Conservation (phyloP, 1,139 yeast genomes). For the Lizanozyma gosingica region DNA sequence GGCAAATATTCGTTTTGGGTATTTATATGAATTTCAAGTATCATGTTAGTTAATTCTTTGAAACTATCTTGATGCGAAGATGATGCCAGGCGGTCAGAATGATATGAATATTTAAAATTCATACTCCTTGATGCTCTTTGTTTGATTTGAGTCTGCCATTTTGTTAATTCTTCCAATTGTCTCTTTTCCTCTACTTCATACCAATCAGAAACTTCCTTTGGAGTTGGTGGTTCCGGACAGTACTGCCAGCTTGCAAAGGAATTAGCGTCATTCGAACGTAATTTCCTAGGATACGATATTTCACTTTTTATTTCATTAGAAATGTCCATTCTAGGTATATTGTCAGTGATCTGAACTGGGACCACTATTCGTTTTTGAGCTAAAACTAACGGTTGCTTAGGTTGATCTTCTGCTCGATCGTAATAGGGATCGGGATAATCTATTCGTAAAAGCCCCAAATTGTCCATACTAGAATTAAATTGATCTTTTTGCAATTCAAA, state of each 20-base stretch:
- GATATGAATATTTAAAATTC: slow-evolving; percentile 25
- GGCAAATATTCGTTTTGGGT: slow-evolving; percentile 46
- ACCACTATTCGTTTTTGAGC: slow-evolving; percentile 57
- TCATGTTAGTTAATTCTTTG: slow-evolving; percentile 43
- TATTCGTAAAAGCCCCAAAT: slow-evolving; percentile 38
- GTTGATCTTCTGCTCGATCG: slow-evolving; percentile 42
- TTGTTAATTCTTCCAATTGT: slow-evolving; percentile 1
- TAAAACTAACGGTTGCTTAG: slow-evolving; percentile 46
- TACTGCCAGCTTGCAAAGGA: slow-evolving; percentile 23
- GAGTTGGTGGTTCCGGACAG: slow-evolving; percentile 30
- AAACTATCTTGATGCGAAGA: slow-evolving; percentile 31
- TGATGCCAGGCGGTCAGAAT: slow-evolving; percentile 22
- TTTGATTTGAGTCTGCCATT: slow-evolving; percentile 3
- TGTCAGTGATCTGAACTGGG: slow-evolving; percentile 15
- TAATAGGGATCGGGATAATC: slow-evolving; percentile 60
- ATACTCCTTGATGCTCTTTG: slow-evolving; percentile 1
- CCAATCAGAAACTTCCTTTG: slow-evolving; percentile 15
- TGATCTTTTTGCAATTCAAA: background rate
- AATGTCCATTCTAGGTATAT: slow-evolving; percentile 9
- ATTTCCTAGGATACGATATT: background rate
- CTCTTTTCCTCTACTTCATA: background rate
- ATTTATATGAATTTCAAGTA: slow-evolving; percentile 60
- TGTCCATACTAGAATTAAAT: slow-evolving; percentile 23
- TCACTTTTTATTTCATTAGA: slow-evolving; percentile 6
- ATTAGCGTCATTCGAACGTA: background rate